A percentile compares a stretch with the other conserved stretches of the same genome.
Evolutionary conservation across 2,329 filamentous ascomycete genomes (phyloP).

Genomic region (Chaetomium olivaceum): DNA sequence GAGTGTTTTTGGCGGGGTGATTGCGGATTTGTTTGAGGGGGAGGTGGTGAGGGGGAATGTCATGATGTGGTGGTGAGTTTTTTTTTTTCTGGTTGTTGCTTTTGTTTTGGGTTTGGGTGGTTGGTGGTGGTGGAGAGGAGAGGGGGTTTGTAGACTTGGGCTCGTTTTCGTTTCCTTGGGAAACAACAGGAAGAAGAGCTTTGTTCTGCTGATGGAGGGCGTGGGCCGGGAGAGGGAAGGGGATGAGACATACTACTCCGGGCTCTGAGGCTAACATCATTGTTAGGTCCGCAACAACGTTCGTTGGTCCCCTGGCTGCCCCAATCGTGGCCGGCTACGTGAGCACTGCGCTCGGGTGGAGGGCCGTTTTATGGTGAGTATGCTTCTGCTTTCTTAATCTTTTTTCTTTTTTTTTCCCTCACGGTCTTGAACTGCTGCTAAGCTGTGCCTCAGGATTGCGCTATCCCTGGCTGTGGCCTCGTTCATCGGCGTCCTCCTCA

Average conservation of each 20-base stretch:
- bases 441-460: conserved; percentile 24
- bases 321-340: conserved; percentile 33
- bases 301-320: conserved; percentile 33
- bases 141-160: too few species aligned
- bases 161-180: too few species aligned
- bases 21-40: conserved; percentile 33
- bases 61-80: conserved; percentile 32
- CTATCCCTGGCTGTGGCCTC: conserved; percentile 30
- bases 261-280: neutral
- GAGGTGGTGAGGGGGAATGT: conserved; percentile 31
- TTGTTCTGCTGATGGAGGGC: too few species aligned
- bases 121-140: too few species aligned
- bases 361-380: conserved; percentile 34
- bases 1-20: conserved; percentile 34
- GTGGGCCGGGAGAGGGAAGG: too few species aligned
- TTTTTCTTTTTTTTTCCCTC: neutral
- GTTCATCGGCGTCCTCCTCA: conserved; percentile 18
- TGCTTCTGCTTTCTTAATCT: neutral
- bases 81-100: neutral
- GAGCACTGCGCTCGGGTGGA: conserved; percentile 28
- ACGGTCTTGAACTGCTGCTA: neutral
- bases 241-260: too few species aligned
- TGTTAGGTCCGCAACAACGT: conserved; percentile 27
- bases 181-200: too few species aligned
- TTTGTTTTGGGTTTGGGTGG: too few species aligned